Evolutionary conservation across 1,284 basidiomycete species (phyloP).

Genomic region (Leccinum colubrinum): DNA sequence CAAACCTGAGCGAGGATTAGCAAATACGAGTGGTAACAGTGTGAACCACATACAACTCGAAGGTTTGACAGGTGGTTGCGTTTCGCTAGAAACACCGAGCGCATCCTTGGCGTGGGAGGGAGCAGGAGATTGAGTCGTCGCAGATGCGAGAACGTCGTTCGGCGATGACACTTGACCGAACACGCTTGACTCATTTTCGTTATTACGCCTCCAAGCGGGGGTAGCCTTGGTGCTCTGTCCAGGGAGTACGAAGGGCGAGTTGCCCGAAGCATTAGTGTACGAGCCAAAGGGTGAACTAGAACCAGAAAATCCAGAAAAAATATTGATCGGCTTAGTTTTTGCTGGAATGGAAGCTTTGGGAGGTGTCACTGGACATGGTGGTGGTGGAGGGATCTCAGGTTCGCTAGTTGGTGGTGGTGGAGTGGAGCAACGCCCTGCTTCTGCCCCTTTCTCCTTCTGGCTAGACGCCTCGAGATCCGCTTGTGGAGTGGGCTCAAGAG

Average conservation of each 20-base stretch:
- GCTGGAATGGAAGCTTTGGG: constrained; percentile 8
- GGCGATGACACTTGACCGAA: constrained; percentile 15
- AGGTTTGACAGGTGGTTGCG: neutral
- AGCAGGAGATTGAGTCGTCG: constrained; percentile 1
- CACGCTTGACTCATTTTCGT: constrained; percentile 6
- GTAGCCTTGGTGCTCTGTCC: constrained; percentile 12
- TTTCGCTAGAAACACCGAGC: neutral
- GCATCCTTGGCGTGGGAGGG: neutral
- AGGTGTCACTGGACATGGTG: constrained; percentile 18
- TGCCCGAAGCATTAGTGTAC: constrained; percentile 25
- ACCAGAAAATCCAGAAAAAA: constrained; percentile 46
- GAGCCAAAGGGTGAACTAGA: constrained; percentile 41
- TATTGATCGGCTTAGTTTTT: constrained; percentile 16
- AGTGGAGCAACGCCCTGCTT: constrained; percentile 13
- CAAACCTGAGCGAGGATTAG: constrained; percentile 21
- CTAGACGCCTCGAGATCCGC: neutral
- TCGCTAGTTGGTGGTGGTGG: constrained; percentile 13
- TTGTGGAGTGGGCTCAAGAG: constrained; percentile 14
- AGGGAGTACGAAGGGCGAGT: constrained; percentile 25
- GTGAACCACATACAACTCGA: constrained; percentile 11
- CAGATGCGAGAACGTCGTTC: constrained; percentile 14
- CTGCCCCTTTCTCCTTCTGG: constrained; percentile 11
- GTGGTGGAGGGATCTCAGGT: constrained; percentile 8
- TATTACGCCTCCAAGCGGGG: constrained; percentile 27
- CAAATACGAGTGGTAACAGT: neutral